These are phyloP conservation scores for Coemansia sp. DNA, from an alignment of 192 early-diverging fungal genomes.

Conservation along the genomic window DNA sequence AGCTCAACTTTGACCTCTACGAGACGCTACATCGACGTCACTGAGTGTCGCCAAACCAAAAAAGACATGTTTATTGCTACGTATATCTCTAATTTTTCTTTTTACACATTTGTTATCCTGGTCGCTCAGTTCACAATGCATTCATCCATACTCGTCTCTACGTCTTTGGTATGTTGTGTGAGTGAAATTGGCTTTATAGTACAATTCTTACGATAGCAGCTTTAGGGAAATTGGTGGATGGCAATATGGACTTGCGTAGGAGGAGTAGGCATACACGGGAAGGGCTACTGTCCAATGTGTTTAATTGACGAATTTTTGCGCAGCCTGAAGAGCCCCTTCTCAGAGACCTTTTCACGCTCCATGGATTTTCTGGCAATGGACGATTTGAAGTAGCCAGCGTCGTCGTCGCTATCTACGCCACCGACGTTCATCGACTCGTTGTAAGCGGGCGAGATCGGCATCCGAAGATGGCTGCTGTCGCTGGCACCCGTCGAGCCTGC, in stretches of 20 bases:
- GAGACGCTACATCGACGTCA: slow-evolving; percentile 41
- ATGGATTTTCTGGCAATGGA: slow-evolving; percentile 6
- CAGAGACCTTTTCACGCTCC: slow-evolving; percentile 23
- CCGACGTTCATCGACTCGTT: slow-evolving; percentile 4
- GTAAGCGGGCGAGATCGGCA: slow-evolving; percentile 30
- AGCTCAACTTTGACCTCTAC: slow-evolving; percentile 52
- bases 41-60: slow-evolving; percentile 4
- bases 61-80: not conserved
- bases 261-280: not conserved
- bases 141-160: not conserved
- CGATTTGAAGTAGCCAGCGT: slow-evolving; percentile 42
- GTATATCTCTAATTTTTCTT: not conserved
- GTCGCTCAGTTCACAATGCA: not conserved
- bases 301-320: slow-evolving; percentile 46
- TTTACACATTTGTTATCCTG: slow-evolving; percentile 7
- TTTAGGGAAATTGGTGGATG: not conserved
- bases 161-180: not conserved
- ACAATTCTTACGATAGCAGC: not conserved
- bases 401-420: slow-evolving; percentile 22
- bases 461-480: slow-evolving; percentile 4
- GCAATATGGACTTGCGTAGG: not conserved
- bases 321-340: slow-evolving; percentile 28
- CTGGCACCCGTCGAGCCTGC: not conserved
- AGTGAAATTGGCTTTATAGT: not conserved
- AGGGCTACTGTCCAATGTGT: slow-evolving; percentile 16